Conservation (phyloP, 2,329 filamentous ascomycete genomes). For the Aspergillus caelatus region DNA sequence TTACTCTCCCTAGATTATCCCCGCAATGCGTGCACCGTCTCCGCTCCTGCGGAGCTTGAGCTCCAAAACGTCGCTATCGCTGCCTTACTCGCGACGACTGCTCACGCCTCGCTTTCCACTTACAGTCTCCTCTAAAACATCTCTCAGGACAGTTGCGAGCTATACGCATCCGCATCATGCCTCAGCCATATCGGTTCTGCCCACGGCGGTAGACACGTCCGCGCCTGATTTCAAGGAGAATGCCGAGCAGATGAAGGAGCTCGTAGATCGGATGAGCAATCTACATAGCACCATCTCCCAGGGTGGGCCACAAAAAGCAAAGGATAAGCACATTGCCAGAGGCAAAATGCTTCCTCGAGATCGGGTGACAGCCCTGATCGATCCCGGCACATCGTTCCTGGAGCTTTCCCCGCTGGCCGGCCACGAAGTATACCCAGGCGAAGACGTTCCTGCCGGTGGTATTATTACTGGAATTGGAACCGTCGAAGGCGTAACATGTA, state of each 20-base stretch:
- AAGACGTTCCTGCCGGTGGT: slow-evolving; percentile 84
- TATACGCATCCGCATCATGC: slow-evolving; percentile 83
- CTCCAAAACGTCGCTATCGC: slow-evolving; percentile 25
- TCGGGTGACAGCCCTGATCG: slow-evolving; percentile 81
- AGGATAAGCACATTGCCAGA: slow-evolving; percentile 81
- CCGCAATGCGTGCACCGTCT: slow-evolving; percentile 43
- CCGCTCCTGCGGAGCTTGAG: slow-evolving; percentile 43
- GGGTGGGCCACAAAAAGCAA: slow-evolving; percentile 79
- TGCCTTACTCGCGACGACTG: slow-evolving; percentile 26
- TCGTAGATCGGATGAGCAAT: slow-evolving; percentile 68
- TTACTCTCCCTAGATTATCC: slow-evolving; percentile 20
- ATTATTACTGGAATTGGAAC: slow-evolving; percentile 92
- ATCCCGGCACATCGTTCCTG: slow-evolving; percentile 86
- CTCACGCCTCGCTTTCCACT: slow-evolving; percentile 15
- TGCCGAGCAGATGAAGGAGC: slow-evolving; percentile 72
- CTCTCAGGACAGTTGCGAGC: slow-evolving; percentile 61
- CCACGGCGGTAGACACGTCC: slow-evolving; percentile 72
- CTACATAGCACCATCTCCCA: slow-evolving; percentile 72
- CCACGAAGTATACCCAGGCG: slow-evolving; percentile 80
- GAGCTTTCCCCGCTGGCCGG: slow-evolving; percentile 93
- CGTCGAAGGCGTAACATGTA: slow-evolving; percentile 86
- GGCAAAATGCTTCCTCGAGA: slow-evolving; percentile 96
- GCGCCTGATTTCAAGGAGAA: slow-evolving; percentile 84
- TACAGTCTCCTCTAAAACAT: slow-evolving; percentile 11
- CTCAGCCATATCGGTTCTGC: slow-evolving; percentile 77